These are phyloP conservation scores for Serendipita sp. DNA, from an alignment of 768 basidiomycete species.

Conservation along the genomic window DNA sequence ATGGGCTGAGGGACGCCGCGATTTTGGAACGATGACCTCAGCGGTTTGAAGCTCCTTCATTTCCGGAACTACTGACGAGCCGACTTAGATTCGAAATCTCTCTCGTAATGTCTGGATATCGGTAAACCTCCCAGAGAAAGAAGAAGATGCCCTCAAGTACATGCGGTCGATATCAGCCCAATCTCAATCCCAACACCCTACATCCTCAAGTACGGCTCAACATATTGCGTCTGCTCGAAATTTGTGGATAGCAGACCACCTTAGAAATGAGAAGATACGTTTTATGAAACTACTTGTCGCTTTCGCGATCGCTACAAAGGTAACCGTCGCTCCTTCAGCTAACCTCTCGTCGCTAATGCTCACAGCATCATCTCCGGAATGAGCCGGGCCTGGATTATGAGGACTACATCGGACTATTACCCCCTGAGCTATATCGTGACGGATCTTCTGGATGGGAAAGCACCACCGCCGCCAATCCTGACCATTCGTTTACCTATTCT, in stretches of 20 bases:
- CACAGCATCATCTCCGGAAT: constrained; percentile 16
- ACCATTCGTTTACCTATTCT: constrained; percentile 1
- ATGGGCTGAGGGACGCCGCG: constrained; percentile 79
- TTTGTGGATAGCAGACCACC: constrained; percentile 13
- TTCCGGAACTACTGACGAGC: not conserved
- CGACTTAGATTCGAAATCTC: constrained; percentile 45
- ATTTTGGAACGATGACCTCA: constrained; percentile 54
- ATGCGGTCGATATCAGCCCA: constrained; percentile 9
- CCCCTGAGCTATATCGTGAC: constrained; percentile 34
- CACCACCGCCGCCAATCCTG: constrained; percentile 16
- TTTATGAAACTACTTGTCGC: constrained; percentile 48
- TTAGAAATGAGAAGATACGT: constrained; percentile 39
- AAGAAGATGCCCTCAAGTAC: constrained; percentile 17
- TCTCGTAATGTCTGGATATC: constrained; percentile 67
- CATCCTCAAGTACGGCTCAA: constrained; percentile 7
- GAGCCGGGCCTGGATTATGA: constrained; percentile 49
- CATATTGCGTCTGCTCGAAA: constrained; percentile 32
- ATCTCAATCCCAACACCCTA: constrained; percentile 24
- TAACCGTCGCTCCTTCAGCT: constrained; percentile 70
- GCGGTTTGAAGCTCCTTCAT: constrained; percentile 25
- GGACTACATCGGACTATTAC: constrained; percentile 54
- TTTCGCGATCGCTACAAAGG: constrained; percentile 52
- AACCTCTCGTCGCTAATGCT: not conserved
- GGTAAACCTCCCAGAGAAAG: constrained; percentile 41
- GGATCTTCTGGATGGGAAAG: constrained; percentile 2